Evolutionary conservation across 2,329 filamentous ascomycete species (phyloP), one percentile per base, ranked within the genome.

Genomic region (Colletotrichum horii): DNA sequence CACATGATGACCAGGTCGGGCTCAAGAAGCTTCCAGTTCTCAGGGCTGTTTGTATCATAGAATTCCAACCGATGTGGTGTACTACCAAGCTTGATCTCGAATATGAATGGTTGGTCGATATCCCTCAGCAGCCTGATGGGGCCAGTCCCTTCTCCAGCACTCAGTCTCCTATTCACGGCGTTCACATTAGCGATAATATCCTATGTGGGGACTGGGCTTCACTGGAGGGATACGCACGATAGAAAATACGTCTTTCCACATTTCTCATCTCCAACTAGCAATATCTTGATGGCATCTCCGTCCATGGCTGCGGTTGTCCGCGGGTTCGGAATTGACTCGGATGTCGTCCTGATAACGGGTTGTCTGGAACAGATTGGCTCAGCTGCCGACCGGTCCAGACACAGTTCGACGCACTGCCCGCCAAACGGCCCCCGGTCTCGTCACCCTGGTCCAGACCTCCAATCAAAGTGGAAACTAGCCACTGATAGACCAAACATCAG

Each of bases 211-310:
- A 60, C 26, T 36, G 24, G 28, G 22, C n/a, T 67, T 43, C 61
- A 28, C 32, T 2, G 30, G 71, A 43, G 74, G 75, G 56, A 32
- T 79, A 88, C 91, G 78, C 80, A 92, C 91, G 91, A 91, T 79
- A 93, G 81, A 81, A 93, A 92, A 1, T 88, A 91, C 26, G 90
- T 91, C 82, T 93, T 93, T 70, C 91, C 91, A 77, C 90, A 90
- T 79, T 86, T 86, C 75, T 89, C 87, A 82, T 93, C 91, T 36
- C 91, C 91, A n/a, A 93, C 83, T 24, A 92, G 81, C 32, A 93
- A 81, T 16, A 93, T 84, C n/a, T 85, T 90, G 79, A 91, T 84
- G 65, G 84, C 84, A 70, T 88, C 82, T 48, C 84, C 78, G 67
- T 91, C 88, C 87, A 90, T 90, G n/a, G 34, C 48, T 61, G 60